phyloP scores from a whole-genome alignment of 192 early-diverging fungal genomes.

The Diversispora epigaea region DNA sequence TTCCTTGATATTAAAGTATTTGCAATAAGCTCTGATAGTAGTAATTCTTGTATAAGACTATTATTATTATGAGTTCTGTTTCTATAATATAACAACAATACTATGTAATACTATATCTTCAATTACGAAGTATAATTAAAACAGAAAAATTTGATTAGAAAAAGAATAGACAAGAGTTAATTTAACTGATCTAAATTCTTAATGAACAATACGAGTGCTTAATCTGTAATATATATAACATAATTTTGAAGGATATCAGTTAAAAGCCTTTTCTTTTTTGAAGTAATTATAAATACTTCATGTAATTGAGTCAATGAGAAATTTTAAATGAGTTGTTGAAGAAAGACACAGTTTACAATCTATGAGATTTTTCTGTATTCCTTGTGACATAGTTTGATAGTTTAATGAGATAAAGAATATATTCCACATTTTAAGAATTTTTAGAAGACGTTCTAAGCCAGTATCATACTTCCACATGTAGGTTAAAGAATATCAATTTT shows the following conservation, averaged over 20 bases:
- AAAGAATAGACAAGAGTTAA: background rate
- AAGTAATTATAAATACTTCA: background rate
- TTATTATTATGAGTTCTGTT: constrained; percentile 11
- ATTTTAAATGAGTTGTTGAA: background rate
- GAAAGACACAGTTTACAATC: background rate
- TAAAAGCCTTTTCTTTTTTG: background rate
- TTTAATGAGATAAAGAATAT: too few relatives aligned
- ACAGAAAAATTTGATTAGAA: constrained; percentile 19
- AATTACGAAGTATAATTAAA: background rate
- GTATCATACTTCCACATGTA: too few relatives aligned
- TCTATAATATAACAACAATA: constrained; percentile 16
- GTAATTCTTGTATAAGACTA: constrained; percentile 16
- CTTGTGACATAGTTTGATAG: background rate
- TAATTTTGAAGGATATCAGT: constrained; percentile 15
- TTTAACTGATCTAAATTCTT: constrained; percentile 2
- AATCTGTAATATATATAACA: background rate
- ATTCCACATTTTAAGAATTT: too few relatives aligned
- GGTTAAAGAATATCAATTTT: too few relatives aligned
- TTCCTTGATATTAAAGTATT: background rate
- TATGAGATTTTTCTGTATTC: background rate
- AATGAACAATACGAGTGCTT: background rate
- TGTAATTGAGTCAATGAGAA: background rate
- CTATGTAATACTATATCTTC: constrained; percentile 6
- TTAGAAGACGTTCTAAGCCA: too few relatives aligned
- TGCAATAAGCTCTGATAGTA: background rate